A percentile compares a stretch with the other conserved stretches of the same genome.
phyloP scores from a whole-genome alignment of 129 eudicot genomes.

The Saussurea involucrata region DNA sequence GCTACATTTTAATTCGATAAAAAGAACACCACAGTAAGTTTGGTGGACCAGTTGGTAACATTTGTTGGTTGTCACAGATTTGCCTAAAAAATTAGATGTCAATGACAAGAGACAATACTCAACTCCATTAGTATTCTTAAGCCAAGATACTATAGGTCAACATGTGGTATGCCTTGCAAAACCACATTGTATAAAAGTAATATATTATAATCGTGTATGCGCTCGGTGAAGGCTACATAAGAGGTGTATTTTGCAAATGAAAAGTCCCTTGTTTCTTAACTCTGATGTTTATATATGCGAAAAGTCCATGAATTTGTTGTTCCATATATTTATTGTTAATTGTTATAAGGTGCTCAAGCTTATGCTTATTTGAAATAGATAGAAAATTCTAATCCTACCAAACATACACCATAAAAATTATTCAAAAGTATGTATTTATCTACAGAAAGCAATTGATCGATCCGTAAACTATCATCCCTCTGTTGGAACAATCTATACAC shows the following conservation, averaged over 20 bases:
- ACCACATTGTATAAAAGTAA: background rate
- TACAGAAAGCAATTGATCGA: background rate
- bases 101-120: background rate
- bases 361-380: background rate
- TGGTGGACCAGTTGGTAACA: background rate
- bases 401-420: background rate
- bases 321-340: background rate
- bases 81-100: background rate
- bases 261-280: background rate
- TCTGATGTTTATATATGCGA: background rate
- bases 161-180: background rate
- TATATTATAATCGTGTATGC: background rate
- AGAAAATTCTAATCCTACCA: background rate
- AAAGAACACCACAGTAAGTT: background rate
- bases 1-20: background rate
- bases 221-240: background rate
- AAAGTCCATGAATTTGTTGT: background rate
- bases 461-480: background rate
- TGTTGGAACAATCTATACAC: background rate
- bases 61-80: background rate
- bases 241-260: background rate
- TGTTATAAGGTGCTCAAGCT: background rate
- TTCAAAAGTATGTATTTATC: background rate
- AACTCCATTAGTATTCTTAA: background rate
- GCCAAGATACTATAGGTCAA: too few species aligned